Percentiles rank a stretch among this genome's conserved stretches.
Conservation (phyloP, 768 basidiomycete genomes). For the Boletellus ananas region DNA sequence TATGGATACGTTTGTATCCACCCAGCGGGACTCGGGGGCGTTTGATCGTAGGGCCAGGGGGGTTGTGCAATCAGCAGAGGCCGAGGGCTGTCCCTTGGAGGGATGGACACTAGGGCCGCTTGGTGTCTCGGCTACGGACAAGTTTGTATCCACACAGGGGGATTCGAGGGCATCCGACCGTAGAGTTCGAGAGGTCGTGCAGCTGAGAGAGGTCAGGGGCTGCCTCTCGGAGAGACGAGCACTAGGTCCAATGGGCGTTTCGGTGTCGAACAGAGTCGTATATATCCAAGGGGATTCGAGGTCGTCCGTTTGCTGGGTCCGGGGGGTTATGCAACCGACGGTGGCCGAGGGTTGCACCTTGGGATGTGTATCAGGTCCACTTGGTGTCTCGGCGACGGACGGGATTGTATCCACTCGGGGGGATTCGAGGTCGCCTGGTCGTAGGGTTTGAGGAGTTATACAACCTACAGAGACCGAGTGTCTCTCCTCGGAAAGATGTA, state of each 20-base stretch:
- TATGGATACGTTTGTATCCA: not conserved
- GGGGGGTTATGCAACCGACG: constrained; percentile 12
- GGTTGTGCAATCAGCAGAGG: constrained; percentile 11
- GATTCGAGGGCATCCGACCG: constrained; percentile 6
- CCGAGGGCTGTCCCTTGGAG: constrained; percentile 2
- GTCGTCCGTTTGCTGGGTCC: not conserved
- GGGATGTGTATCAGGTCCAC: not conserved
- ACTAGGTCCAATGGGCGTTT: no score
- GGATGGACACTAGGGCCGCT: no score
- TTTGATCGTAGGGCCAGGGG: constrained; percentile 2
- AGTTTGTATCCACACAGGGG: constrained; percentile 7
- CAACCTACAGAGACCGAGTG: no score
- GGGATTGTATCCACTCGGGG: no score
- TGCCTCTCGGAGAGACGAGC: not conserved
- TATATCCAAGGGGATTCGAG: constrained; percentile 12
- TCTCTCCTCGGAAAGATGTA: not conserved
- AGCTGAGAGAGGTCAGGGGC: constrained; percentile 7
- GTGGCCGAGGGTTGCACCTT: constrained; percentile 3
- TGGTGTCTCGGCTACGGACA: no score
- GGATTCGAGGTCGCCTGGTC: no score
- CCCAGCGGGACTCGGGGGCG: constrained; percentile 10
- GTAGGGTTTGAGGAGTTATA: no score
- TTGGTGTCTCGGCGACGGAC: not conserved
- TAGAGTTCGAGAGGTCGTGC: constrained; percentile 6
- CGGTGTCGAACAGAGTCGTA: not conserved